phyloP scores from a whole-genome alignment of 2,329 filamentous ascomycete genomes.

The Cercospora nicotianae region DNA sequence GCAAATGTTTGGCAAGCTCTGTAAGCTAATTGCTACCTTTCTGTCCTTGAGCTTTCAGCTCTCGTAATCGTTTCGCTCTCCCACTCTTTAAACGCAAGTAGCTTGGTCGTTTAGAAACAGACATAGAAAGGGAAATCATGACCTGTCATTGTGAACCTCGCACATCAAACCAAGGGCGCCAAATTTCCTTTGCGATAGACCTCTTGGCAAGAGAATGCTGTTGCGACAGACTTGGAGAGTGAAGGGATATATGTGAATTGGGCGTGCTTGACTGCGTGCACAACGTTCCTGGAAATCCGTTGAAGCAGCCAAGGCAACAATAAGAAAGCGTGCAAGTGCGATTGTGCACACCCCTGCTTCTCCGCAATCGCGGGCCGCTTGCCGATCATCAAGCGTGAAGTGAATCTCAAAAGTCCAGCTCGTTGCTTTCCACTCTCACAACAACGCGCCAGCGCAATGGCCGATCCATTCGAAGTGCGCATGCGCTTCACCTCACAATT shows the following conservation, averaged over 20 bases:
- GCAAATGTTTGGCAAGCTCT: not conserved
- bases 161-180: not conserved
- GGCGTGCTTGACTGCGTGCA: not conserved
- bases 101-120: not conserved
- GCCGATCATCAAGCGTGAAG: not conserved
- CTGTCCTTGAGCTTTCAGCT: not conserved
- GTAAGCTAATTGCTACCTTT: not conserved
- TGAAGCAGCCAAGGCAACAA: not conserved
- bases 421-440: not conserved
- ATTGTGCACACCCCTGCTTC: not conserved
- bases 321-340: not conserved
- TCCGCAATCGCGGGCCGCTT: not conserved
- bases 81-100: not conserved
- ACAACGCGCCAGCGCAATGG: slow-evolving; percentile 47
- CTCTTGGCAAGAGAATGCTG: not conserved
- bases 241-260: not conserved
- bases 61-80: not conserved
- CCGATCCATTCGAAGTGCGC: slow-evolving; percentile 95
- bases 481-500: slow-evolving; percentile 93
- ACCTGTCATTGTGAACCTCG: not conserved
- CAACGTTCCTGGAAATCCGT: not conserved
- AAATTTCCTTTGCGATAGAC: not conserved
- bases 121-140: not conserved
- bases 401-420: not conserved
- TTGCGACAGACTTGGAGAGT: not conserved